Evolutionary conservation across 1,139 yeast genomes (phyloP).

Genomic region (Candida sojae): DNA sequence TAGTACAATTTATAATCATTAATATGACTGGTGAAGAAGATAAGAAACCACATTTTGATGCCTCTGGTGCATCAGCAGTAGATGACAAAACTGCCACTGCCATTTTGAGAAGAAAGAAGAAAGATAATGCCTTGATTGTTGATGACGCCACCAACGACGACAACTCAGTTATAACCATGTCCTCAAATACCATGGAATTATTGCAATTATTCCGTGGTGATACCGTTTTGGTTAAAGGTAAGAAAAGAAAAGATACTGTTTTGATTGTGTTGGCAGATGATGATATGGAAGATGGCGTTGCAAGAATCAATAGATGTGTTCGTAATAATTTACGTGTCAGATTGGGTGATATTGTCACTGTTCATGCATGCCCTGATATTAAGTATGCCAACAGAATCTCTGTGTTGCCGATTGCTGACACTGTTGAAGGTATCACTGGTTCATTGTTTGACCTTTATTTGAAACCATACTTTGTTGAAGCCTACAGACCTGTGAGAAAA

Average conservation of each 20-base stretch:
- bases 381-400: conserved; percentile 92
- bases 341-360: conserved; percentile 85
- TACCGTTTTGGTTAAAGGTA: conserved; percentile 95
- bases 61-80: conserved; percentile 41
- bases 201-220: conserved; percentile 97
- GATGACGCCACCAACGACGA: conserved; percentile 98
- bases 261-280: conserved; percentile 95
- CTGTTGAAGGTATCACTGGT: conserved; percentile 97
- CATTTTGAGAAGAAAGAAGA: conserved; percentile 95
- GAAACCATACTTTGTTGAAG: conserved; percentile 98
- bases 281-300: conserved; percentile 94
- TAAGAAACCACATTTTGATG: conserved; percentile 46
- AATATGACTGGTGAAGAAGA: conserved; percentile 30
- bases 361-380: conserved; percentile 97
- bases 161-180: conserved; percentile 93
- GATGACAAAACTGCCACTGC: conserved; percentile 98
- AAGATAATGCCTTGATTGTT: conserved; percentile 89
- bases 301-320: conserved; percentile 91
- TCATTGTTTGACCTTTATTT: conserved; percentile 95
- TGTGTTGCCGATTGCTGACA: conserved; percentile 96
- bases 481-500: conserved; percentile 97
- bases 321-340: conserved; percentile 94
- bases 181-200: conserved; percentile 93
- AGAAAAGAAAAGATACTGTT: conserved; percentile 98
- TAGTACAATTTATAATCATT: background rate